These are phyloP conservation scores for Lagerstroemia speciosa DNA, from an alignment of 345 rosid genomes.

Conservation along the genomic window DNA sequence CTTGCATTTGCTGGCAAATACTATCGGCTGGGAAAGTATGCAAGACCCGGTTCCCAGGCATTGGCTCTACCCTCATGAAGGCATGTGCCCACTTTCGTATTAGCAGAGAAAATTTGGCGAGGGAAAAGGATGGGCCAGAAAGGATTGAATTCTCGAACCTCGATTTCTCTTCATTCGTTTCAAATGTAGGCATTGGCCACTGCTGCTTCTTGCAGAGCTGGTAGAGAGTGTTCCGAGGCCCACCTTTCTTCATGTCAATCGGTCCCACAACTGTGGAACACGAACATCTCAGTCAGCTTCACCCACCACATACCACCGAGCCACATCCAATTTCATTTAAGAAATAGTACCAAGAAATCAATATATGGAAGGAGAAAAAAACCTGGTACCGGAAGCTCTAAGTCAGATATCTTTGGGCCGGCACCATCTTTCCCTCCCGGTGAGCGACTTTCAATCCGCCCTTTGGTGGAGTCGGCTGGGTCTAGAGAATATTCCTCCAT, in stretches of 20 bases:
- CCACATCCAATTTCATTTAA: not conserved
- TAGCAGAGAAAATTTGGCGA: not conserved
- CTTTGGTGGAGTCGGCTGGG: constrained; percentile 16
- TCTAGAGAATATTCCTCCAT: constrained; percentile 15
- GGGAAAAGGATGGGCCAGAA: not conserved
- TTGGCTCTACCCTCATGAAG: no score
- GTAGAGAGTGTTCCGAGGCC: constrained; percentile 55
- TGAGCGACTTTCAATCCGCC: not conserved
- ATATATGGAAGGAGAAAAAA: constrained; percentile 6
- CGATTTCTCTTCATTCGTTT: constrained; percentile 40
- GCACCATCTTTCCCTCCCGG: constrained; percentile 6
- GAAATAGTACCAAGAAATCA: not conserved
- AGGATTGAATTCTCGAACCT: constrained; percentile 23
- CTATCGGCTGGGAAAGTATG: not conserved
- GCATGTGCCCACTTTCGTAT: no score
- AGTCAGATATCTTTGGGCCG: constrained; percentile 6
- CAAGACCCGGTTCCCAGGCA: not conserved
- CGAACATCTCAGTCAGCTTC: not conserved
- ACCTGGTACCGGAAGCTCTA: constrained; percentile 25
- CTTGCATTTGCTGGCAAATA: not conserved
- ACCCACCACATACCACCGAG: not conserved
- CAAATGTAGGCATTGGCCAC: constrained; percentile 66
- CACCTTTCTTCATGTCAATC: constrained; percentile 67
- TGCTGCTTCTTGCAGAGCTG: constrained; percentile 65
- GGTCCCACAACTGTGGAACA: constrained; percentile 44